Conservation (phyloP, 495 filamentous ascomycete genomes). For the Hypoxylon subgilvum region DNA sequence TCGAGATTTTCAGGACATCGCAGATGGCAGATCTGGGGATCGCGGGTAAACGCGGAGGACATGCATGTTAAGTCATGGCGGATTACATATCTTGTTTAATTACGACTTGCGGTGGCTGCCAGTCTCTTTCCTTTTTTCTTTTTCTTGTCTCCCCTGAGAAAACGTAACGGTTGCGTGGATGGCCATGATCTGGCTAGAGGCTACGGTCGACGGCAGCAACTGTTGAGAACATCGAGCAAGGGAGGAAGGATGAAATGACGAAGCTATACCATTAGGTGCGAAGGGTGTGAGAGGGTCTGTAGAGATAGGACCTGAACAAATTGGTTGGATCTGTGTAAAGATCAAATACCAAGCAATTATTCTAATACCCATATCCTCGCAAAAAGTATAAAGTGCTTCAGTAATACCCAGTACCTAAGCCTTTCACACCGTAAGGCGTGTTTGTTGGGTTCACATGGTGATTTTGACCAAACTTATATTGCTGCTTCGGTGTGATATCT, state of each 20-base stretch:
- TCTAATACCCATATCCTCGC: slow-evolving; percentile 31
- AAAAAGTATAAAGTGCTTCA: slow-evolving; percentile 7
- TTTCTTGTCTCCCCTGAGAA: slow-evolving; percentile 29
- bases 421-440: no score
- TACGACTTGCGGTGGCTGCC: slow-evolving; percentile 41
- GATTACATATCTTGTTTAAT: slow-evolving; percentile 49
- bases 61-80: slow-evolving; percentile 44
- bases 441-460: slow-evolving; percentile 1
- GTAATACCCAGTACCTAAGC: no score
- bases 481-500: background rate
- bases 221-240: slow-evolving; percentile 27
- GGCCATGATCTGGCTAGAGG: slow-evolving; percentile 25
- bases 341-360: slow-evolving; percentile 43
- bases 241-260: slow-evolving; percentile 42
- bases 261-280: slow-evolving; percentile 43
- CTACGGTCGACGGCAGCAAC: slow-evolving; percentile 27
- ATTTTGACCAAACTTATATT: no score
- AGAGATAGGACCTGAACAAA: slow-evolving; percentile 28
- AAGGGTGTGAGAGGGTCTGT: slow-evolving; percentile 28
- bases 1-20: slow-evolving; percentile 36
- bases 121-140: slow-evolving; percentile 31
- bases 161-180: slow-evolving; percentile 31
- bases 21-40: slow-evolving; percentile 33
- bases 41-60: slow-evolving; percentile 33
- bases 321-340: slow-evolving; percentile 44